A percentile compares a stretch with the other conserved stretches of the same genome.
Conservation (phyloP, 768 basidiomycete species). For the Dioszegia aurantiaca region DNA sequence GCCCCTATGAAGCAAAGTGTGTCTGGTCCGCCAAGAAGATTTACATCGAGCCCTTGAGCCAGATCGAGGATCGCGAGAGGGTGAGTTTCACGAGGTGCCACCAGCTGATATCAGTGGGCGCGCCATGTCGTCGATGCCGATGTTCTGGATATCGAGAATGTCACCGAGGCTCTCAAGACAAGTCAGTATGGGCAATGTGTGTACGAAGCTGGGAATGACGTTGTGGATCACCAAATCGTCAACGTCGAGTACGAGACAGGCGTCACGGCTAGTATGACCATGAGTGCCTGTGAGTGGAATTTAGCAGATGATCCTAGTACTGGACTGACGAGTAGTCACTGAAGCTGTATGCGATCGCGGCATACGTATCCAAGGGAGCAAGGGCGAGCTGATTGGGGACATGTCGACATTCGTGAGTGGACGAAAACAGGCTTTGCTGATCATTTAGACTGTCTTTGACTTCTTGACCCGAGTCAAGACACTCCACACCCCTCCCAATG, state of each 20-base stretch:
- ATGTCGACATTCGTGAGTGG: constrained; percentile 61
- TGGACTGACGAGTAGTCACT: constrained; percentile 56
- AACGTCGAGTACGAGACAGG: constrained; percentile 82
- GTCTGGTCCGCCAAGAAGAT: constrained; percentile 87
- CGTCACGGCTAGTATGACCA: constrained; percentile 78
- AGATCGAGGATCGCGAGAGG: constrained; percentile 12
- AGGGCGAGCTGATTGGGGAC: constrained; percentile 85
- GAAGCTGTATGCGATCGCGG: constrained; percentile 74
- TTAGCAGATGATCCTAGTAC: neutral
- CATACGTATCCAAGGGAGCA: constrained; percentile 76
- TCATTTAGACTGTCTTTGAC: constrained; percentile 63
- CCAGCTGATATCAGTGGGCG: constrained; percentile 60
- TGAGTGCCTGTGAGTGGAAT: constrained; percentile 61
- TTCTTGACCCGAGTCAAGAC: constrained; percentile 59
- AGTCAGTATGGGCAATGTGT: constrained; percentile 74
- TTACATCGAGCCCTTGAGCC: constrained; percentile 68
- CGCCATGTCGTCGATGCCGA: constrained; percentile 68
- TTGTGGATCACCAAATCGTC: constrained; percentile 87
- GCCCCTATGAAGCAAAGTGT: constrained; percentile 68
- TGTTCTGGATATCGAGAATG: constrained; percentile 79
- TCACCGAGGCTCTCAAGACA: constrained; percentile 69
- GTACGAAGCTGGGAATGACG: constrained; percentile 79
- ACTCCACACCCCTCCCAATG: constrained; percentile 57
- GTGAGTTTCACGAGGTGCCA: constrained; percentile 9
- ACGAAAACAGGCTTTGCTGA: neutral